phyloP scores from a whole-genome alignment of 2,329 filamentous ascomycete species.

The Fusarium tricinctum region DNA sequence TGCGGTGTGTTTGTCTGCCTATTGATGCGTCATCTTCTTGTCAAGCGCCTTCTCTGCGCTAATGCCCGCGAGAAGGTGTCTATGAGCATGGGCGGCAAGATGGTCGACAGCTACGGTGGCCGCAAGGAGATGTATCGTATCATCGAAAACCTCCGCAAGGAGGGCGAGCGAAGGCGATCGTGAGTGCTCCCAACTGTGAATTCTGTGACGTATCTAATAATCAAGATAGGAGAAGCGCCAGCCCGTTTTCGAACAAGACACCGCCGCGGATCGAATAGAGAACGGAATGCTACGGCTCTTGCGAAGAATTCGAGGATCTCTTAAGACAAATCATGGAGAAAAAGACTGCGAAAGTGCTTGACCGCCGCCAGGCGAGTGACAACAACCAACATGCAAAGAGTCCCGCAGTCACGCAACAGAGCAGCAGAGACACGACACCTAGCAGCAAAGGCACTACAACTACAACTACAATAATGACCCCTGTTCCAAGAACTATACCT shows the following conservation, averaged over 20 bases:
- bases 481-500: conserved; percentile 2
- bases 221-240: conserved; percentile 55
- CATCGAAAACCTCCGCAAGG: conserved; percentile 87
- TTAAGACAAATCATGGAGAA: conserved; percentile 30
- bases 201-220: conserved; percentile 34
- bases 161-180: conserved; percentile 87
- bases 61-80: conserved; percentile 88
- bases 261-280: conserved; percentile 61
- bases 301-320: conserved; percentile 49
- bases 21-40: conserved; percentile 91
- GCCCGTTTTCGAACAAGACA: conserved; percentile 57
- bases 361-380: not conserved
- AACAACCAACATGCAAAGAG: not conserved
- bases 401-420: not conserved
- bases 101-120: conserved; percentile 83
- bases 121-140: conserved; percentile 93
- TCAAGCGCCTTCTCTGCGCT: conserved; percentile 84
- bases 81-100: conserved; percentile 91
- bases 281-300: conserved; percentile 53
- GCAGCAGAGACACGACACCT: not conserved
- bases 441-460: not conserved
- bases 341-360: not conserved
- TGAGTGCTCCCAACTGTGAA: conserved; percentile 61
- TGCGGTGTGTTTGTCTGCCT: conserved; percentile 97
- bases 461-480: not conserved